These are phyloP conservation scores for Alloascoidea hylecoeti DNA, from an alignment of 805 yeast genomes.

Conservation along the genomic window DNA sequence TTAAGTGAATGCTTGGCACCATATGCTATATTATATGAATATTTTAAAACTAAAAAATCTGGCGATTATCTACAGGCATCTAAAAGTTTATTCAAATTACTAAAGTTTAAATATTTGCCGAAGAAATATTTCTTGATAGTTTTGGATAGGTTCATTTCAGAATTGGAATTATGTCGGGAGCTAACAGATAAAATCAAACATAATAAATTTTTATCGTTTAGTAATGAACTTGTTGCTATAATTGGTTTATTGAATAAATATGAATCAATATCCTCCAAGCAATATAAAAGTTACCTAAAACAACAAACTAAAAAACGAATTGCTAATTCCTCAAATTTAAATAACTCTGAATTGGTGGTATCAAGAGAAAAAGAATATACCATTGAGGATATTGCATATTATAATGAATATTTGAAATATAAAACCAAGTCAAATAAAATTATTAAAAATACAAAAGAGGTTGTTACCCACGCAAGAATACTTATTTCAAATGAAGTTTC, in stretches of 20 bases:
- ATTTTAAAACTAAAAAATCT: slow-evolving; percentile 4
- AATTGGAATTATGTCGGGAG: not conserved
- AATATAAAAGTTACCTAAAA: not conserved
- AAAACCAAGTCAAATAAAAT: no score
- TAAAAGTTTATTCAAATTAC: slow-evolving; percentile 9
- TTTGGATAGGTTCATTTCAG: not conserved
- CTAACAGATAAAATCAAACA: not conserved
- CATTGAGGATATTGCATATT: no score
- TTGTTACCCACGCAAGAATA: not conserved
- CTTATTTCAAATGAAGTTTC: not conserved
- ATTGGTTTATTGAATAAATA: not conserved
- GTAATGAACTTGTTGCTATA: not conserved
- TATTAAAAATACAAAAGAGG: no score
- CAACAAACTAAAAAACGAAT: no score
- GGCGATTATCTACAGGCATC: slow-evolving; percentile 9
- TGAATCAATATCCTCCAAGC: not conserved
- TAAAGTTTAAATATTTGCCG: slow-evolving; percentile 15
- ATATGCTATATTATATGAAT: slow-evolving; percentile 14
- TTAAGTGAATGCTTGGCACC: slow-evolving; percentile 17
- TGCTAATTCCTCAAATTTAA: no score
- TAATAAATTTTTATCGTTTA: not conserved
- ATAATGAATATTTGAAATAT: no score
- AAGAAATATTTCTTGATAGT: slow-evolving; percentile 6
- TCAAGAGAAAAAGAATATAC: no score
- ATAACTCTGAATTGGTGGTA: no score